Base-by-base conservation (phyloP, 2,329 filamentous ascomycete genomes). In the Stagonosporopsis vannaccii region DNA sequence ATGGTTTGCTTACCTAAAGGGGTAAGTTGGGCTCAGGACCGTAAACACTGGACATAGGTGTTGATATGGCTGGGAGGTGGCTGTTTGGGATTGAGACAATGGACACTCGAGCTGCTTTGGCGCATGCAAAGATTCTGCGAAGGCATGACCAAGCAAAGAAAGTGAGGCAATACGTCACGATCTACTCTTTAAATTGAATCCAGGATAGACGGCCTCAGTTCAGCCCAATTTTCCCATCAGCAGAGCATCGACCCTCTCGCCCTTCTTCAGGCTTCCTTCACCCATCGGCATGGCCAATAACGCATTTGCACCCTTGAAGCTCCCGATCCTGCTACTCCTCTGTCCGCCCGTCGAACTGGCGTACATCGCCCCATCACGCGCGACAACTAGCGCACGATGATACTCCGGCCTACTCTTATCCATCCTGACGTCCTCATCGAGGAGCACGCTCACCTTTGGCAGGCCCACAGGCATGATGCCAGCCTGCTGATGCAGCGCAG, bases 291-390 rank as follows among this genome's bases (percentile, higher is more conserved):
- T 79, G 66, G 89, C 90, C 22, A 98, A 77, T 67, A 99, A 77
- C 4, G 90, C 92, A 80, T 99, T 99, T 2, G 95, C 94, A 19
- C 90, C 88, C 59, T 89, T 90, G 65, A 98, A 82, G 75, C 94
- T 98, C 0, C 92, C 92, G 2, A 99, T 92, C 59, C 87, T 85
- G 15, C 91, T 96, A 74, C 94, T 98, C 47, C 95, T 83, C 79
- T 99, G 95, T 3, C 89, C 87, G 6, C 95, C 95, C 0, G 95
- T 99, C 69, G 92, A 97, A 26, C 80, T 85, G 0, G 92, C 95
- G 57, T 85, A 81, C 43, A 98, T 75, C 8, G 79, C 67, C 0
- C 93, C 93, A 66, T 93, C 71, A 11, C 77, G 81, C 1, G 87
- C 85, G 0, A 81, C 82, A 2, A 97, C 87, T 2, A 92, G 78